Conservation (phyloP, 768 basidiomycete genomes). For the Xerocomellus intermedius region DNA sequence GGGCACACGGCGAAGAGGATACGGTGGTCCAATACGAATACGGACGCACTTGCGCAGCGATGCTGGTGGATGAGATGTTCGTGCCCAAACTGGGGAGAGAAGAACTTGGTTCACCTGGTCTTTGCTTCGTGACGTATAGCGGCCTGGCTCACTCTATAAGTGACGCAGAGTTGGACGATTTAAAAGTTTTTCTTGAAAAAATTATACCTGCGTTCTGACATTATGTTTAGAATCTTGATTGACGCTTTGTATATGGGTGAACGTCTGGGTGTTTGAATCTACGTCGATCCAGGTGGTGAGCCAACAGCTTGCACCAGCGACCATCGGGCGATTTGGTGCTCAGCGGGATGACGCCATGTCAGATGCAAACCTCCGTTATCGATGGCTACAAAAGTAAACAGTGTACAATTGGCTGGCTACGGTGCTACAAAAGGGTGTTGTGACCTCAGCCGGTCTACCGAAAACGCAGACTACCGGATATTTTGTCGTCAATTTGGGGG, state of each 20-base stretch:
- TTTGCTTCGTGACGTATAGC: conserved; percentile 1
- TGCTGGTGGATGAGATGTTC: not conserved
- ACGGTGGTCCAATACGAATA: not conserved
- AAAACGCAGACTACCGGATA: conserved; percentile 8
- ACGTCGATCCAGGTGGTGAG: not conserved
- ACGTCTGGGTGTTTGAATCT: not conserved
- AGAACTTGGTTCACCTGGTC: not conserved
- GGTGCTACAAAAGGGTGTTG: not conserved
- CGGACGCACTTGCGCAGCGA: not conserved
- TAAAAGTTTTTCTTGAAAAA: not conserved
- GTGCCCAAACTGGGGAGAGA: not conserved
- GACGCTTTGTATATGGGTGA: not conserved
- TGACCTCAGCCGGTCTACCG: not conserved
- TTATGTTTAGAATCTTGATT: not conserved
- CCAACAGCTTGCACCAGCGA: not conserved
- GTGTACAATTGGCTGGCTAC: no score
- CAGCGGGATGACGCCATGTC: not conserved
- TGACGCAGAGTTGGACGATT: not conserved
- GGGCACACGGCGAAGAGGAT: not conserved
- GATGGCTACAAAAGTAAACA: not conserved
- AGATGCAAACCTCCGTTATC: not conserved
- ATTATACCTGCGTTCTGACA: not conserved
- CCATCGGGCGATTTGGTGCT: not conserved
- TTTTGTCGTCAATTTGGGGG: conserved; percentile 19
- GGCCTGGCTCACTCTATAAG: not conserved